Conservation (phyloP, 306 rosid species). For the Trifolium fragiferum region DNA sequence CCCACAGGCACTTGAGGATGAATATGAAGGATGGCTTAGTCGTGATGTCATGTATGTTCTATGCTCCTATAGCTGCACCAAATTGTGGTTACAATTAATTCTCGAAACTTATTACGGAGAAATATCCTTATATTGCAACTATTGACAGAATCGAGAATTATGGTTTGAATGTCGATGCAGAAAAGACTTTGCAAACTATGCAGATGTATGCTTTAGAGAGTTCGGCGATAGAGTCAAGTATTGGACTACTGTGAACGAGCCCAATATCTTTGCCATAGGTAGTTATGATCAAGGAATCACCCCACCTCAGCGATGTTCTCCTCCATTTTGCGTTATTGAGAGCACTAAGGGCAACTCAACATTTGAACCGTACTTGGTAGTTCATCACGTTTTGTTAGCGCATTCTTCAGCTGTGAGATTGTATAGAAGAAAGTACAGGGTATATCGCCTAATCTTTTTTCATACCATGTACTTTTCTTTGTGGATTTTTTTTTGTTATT, state of each 20-base stretch:
- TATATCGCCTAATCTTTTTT: slow-evolving; percentile 25
- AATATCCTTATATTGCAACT: not conserved
- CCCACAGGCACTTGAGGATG: slow-evolving; percentile 85
- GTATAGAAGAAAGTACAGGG: slow-evolving; percentile 59
- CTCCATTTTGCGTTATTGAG: slow-evolving; percentile 53
- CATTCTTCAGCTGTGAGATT: slow-evolving; percentile 73
- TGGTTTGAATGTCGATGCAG: slow-evolving; percentile 52
- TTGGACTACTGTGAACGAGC: slow-evolving; percentile 72
- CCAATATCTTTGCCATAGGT: slow-evolving; percentile 50
- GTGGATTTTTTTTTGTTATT: not conserved
- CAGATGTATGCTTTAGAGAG: slow-evolving; percentile 72
- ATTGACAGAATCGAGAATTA: not conserved
- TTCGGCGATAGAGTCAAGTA: slow-evolving; percentile 76
- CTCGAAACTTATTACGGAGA: not conserved
- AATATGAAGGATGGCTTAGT: slow-evolving; percentile 84
- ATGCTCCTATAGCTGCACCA: not conserved
- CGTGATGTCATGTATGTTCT: slow-evolving; percentile 58
- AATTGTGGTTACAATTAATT: slow-evolving; percentile 7
- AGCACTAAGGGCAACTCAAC: slow-evolving; percentile 66
- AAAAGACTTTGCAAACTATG: slow-evolving; percentile 71
- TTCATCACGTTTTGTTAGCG: slow-evolving; percentile 67
- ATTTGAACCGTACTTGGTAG: slow-evolving; percentile 64
- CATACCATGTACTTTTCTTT: not conserved
- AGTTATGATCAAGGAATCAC: slow-evolving; percentile 57
- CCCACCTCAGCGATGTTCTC: slow-evolving; percentile 70